These are phyloP conservation scores for Aureobasidium namibiae DNA, from an alignment of 2,329 filamentous ascomycete genomes.

Conservation along the genomic window DNA sequence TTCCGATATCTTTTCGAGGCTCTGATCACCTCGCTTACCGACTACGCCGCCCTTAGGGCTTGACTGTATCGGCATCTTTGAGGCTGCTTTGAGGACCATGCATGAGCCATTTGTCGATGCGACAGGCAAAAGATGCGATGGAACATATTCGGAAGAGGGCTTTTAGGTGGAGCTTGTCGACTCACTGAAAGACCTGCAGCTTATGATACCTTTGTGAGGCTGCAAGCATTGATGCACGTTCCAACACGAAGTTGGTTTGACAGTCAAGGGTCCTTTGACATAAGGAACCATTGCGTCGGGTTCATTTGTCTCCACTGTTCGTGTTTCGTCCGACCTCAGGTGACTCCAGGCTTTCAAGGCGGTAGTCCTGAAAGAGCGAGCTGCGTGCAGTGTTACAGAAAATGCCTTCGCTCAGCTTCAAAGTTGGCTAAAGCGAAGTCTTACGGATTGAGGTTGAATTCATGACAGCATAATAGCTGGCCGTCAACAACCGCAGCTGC, in stretches of 20 bases:
- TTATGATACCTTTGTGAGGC: not conserved
- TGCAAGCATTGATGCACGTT: not conserved
- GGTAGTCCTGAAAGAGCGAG: not conserved
- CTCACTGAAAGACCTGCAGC: not conserved
- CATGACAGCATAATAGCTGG: not conserved
- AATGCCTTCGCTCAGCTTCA: not conserved
- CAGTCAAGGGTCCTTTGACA: not conserved
- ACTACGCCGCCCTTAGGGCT: not conserved
- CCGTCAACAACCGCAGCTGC: not conserved
- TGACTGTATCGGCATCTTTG: not conserved
- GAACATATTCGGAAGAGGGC: not conserved
- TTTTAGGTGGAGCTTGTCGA: not conserved
- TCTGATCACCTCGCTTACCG: not conserved
- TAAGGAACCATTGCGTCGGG: not conserved
- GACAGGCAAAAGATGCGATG: not conserved
- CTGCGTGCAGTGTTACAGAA: constrained; percentile 1
- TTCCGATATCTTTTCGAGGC: not conserved
- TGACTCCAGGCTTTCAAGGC: not conserved
- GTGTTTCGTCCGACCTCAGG: not conserved
- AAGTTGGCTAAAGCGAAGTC: not conserved
- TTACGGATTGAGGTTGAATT: not conserved
- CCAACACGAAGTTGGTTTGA: not conserved
- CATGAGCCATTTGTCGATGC: not conserved
- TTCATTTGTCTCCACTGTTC: not conserved
- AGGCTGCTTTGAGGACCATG: not conserved